Evolutionary conservation across 352 stramenopile genomes (phyloP), one percentile per base, ranked within the genome.

Genomic region (Phytophthora chlamydospora): DNA sequence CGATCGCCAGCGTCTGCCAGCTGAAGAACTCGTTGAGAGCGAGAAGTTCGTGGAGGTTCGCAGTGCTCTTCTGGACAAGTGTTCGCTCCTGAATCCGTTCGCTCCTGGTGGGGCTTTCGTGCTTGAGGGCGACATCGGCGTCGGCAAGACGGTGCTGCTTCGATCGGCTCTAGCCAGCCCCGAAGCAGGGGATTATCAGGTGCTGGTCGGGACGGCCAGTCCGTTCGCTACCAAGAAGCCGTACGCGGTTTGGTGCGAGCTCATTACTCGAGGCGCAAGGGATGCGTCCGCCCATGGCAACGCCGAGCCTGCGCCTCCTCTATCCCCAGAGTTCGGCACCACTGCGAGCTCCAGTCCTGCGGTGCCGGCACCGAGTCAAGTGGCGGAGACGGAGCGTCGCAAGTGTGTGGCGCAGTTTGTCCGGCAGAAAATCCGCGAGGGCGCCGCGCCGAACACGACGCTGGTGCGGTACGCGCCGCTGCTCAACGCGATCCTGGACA

Each of bases 91-190:
- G 0, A 93, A 90, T 41, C 62, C 64, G n/a, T 85, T 91, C 35
- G 64, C 75, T 14, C 79, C 81, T 0, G 76, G 83, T 1, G 87
- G 87, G 2, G 83, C 83, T 5, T 89, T 96, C 27, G 56, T 96
- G 9, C 63, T 96, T 1, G 85, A 96, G 47, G 87, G 87, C 17
- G 87, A 94, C 33, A 93, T 93, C 61, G 87, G 87, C 9, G 75
- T 94, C 17, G 87, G 87, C 21, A 96, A 96, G 65, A 94, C 82
- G 0, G 73, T 91, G 36, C 44, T 96, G n/a, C 67, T 94, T 41
- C 75, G 83, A 40, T 82, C 76, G 4, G 76, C 85, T 8, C 66
- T 93, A 27, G 68, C 75, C 29, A 66, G 67, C 16, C 80, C 76
- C 0, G 75, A 89, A 46, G 69, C 70, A 3, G 73, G 71, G 4